Conservation (phyloP, 805 yeast genomes). For the Zygotorulaspora danielsina region DNA sequence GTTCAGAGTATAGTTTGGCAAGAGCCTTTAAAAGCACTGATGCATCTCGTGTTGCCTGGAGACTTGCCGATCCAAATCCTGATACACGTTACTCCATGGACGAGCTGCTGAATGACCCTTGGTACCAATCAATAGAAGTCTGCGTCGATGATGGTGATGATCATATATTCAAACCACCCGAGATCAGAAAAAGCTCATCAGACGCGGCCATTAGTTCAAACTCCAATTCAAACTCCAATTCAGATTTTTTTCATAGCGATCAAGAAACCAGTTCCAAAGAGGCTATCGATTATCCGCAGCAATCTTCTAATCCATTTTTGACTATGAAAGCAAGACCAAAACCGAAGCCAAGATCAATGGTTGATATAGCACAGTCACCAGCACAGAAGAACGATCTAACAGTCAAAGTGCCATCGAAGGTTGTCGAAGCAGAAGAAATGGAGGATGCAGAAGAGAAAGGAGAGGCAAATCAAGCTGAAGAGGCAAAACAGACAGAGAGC, state of each 20-base stretch:
- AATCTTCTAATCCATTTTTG: slow-evolving; percentile 12
- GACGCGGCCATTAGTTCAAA: slow-evolving; percentile 7
- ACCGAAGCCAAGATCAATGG: slow-evolving; percentile 24
- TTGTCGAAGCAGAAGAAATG: slow-evolving; percentile 8
- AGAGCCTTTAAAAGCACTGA: slow-evolving; percentile 53
- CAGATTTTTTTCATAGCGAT: slow-evolving; percentile 15
- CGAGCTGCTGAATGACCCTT: slow-evolving; percentile 55
- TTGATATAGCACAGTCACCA: slow-evolving; percentile 25
- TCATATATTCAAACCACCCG: slow-evolving; percentile 21
- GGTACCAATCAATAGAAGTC: slow-evolving; percentile 56
- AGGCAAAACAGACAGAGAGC: background rate
- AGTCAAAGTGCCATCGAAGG: slow-evolving; percentile 12
- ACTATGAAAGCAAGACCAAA: slow-evolving; percentile 1
- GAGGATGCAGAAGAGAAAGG: slow-evolving; percentile 1
- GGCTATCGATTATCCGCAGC: slow-evolving; percentile 8
- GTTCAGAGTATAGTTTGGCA: slow-evolving; percentile 67
- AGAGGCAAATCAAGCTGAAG: slow-evolving; percentile 2
- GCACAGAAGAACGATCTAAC: slow-evolving; percentile 5
- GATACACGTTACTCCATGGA: slow-evolving; percentile 50
- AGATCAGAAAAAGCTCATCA: slow-evolving; percentile 23
- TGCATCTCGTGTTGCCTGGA: slow-evolving; percentile 69
- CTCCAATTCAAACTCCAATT: slow-evolving; percentile 3
- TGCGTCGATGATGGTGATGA: slow-evolving; percentile 39
- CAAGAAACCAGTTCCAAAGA: slow-evolving; percentile 11
- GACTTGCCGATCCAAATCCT: slow-evolving; percentile 61